Percentiles rank a stretch among this genome's conserved stretches.
phyloP scores from a whole-genome alignment of 345 rosid species.

The Raphanus raphanistrum region DNA sequence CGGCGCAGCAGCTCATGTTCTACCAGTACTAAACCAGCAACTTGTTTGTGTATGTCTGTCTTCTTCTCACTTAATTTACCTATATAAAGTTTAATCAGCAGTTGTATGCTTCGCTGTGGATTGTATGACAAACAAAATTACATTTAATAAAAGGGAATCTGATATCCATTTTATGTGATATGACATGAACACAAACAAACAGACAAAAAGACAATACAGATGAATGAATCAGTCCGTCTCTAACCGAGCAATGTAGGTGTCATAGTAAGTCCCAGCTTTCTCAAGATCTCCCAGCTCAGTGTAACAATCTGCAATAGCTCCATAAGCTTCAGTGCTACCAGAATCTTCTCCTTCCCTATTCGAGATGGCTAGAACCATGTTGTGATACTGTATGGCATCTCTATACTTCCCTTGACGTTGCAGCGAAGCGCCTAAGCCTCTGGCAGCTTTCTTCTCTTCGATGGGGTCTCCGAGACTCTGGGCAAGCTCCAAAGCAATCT shows the following conservation, averaged over 20 bases:
- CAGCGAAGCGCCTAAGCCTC: slow-evolving; percentile 94
- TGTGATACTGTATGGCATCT: slow-evolving; percentile 79
- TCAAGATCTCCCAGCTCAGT: slow-evolving; percentile 95
- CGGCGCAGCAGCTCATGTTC: too few relatives aligned
- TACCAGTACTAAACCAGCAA: too few relatives aligned
- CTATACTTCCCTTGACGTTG: slow-evolving; percentile 84
- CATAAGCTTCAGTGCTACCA: slow-evolving; percentile 90
- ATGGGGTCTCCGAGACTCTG: slow-evolving; percentile 63
- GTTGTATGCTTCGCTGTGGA: slow-evolving; percentile 28
- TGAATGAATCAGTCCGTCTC: slow-evolving; percentile 58
- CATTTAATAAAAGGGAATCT: slow-evolving; percentile 35
- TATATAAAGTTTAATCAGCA: not conserved
- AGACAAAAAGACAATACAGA: not conserved
- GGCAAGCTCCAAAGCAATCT: slow-evolving; percentile 75
- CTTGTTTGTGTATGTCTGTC: too few relatives aligned
- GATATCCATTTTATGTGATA: slow-evolving; percentile 25
- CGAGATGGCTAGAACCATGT: slow-evolving; percentile 76
- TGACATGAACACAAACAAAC: slow-evolving; percentile 20
- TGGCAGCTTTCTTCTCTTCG: slow-evolving; percentile 88
- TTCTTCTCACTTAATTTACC: too few relatives aligned
- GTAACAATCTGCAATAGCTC: slow-evolving; percentile 93
- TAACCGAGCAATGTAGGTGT: slow-evolving; percentile 74
- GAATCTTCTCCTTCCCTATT: slow-evolving; percentile 71
- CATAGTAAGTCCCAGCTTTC: slow-evolving; percentile 80
- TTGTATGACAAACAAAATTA: slow-evolving; percentile 19